phyloP scores from a whole-genome alignment of 2,329 filamentous ascomycete species.

The Colletotrichum cordylinicola region DNA sequence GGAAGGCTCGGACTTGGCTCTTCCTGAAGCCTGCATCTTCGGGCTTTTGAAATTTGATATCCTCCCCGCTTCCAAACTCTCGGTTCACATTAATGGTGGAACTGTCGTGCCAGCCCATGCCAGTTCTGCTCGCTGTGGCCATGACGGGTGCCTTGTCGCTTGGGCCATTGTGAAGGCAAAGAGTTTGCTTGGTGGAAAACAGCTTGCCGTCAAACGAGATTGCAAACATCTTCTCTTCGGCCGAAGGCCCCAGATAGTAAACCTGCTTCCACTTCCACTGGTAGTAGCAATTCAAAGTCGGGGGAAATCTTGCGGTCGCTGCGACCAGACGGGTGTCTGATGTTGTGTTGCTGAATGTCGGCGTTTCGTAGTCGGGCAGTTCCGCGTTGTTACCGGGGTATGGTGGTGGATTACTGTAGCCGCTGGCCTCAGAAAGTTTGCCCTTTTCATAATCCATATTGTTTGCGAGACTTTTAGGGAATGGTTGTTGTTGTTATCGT shows the following conservation, averaged over 20 bases:
- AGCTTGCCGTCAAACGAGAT: background rate
- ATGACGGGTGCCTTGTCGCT: background rate
- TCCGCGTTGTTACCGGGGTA: background rate
- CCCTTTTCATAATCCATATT: background rate
- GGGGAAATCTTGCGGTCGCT: constrained; percentile 1
- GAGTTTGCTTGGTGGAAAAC: background rate
- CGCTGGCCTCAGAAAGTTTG: background rate
- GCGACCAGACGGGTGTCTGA: background rate
- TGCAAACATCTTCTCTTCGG: background rate
- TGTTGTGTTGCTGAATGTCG: background rate
- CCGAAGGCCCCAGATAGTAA: constrained; percentile 3
- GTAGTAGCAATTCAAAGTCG: constrained; percentile 6
- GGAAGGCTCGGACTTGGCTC: background rate
- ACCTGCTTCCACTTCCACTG: constrained; percentile 10
- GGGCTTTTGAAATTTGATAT: background rate
- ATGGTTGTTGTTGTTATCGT: background rate
- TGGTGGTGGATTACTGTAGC: background rate
- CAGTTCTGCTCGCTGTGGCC: background rate
- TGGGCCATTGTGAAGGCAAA: constrained; percentile 7
- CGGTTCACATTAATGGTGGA: background rate
- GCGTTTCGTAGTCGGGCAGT: background rate
- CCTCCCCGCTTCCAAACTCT: background rate
- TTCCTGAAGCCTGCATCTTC: background rate
- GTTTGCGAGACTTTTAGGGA: background rate
- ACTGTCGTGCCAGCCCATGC: background rate